Evolutionary conservation across 2,329 filamentous ascomycete genomes (phyloP).

Genomic region (Colletotrichum echinochloae): DNA sequence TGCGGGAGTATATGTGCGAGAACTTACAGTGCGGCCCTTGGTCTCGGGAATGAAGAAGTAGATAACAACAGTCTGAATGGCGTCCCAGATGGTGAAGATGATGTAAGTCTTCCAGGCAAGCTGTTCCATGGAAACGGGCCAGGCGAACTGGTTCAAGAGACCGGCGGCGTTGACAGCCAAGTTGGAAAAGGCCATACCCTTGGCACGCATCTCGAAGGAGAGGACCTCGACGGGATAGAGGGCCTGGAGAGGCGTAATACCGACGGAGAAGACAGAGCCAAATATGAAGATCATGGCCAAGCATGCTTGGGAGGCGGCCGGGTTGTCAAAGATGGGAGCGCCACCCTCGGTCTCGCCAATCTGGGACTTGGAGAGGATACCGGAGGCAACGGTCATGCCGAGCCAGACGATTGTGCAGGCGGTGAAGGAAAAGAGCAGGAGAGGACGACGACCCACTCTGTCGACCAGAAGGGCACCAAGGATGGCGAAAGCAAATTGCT

Average conservation of each 20-base stretch:
- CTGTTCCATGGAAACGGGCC: conserved; percentile 56
- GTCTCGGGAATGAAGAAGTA: conserved; percentile 61
- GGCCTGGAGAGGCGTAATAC: conserved; percentile 50
- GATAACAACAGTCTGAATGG: conserved; percentile 52
- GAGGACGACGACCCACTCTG: conserved; percentile 62
- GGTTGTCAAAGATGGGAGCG: conserved; percentile 47
- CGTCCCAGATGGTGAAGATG: conserved; percentile 56
- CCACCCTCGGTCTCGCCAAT: conserved; percentile 46
- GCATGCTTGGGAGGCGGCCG: conserved; percentile 57
- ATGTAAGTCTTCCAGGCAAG: conserved; percentile 63
- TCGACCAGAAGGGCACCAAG: conserved; percentile 64
- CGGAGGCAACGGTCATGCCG: conserved; percentile 60
- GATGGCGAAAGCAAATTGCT: conserved; percentile 62
- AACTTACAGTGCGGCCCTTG: conserved; percentile 53
- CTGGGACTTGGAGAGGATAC: conserved; percentile 51
- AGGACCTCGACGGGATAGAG: conserved; percentile 62
- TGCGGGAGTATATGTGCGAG: neutral
- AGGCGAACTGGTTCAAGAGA: conserved; percentile 56
- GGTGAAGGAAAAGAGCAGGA: conserved; percentile 63
- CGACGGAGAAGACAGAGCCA: conserved; percentile 63
- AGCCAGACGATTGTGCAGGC: conserved; percentile 63
- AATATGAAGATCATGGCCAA: conserved; percentile 68
- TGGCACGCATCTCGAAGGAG: conserved; percentile 62
- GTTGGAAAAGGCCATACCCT: conserved; percentile 60
- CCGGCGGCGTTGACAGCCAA: conserved; percentile 56